Conservation (phyloP, 83 land plant species). For the Picea abies region DNA sequence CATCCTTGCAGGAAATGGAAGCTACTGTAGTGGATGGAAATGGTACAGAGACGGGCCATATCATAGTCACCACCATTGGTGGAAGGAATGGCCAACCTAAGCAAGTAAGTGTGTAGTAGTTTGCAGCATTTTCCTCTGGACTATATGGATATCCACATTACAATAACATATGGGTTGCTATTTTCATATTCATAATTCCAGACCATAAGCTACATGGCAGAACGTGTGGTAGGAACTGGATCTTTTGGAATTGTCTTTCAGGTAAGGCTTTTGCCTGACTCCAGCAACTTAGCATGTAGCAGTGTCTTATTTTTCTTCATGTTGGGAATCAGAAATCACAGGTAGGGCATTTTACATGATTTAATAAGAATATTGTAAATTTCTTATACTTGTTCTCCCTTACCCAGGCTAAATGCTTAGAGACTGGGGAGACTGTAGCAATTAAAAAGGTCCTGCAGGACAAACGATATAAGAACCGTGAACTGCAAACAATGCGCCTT, state of each 20-base stretch:
- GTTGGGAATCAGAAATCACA: not conserved
- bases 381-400: not conserved
- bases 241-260: constrained; percentile 70
- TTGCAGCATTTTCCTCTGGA: not conserved
- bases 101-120: constrained; percentile 30
- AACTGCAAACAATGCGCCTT: constrained; percentile 70
- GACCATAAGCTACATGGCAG: constrained; percentile 75
- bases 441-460: constrained; percentile 70
- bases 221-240: constrained; percentile 61
- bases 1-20: constrained; percentile 55
- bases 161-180: not conserved
- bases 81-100: constrained; percentile 71
- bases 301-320: not conserved
- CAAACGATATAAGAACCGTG: constrained; percentile 72
- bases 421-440: constrained; percentile 63
- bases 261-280: constrained; percentile 20
- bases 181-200: constrained; percentile 12
- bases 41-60: constrained; percentile 72
- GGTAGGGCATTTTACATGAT: not conserved
- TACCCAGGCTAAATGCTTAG: constrained; percentile 63
- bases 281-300: not conserved
- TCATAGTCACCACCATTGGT: constrained; percentile 72
- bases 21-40: constrained; percentile 67
- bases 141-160: not conserved
- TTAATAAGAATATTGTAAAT: not conserved